Evolutionary conservation across 495 filamentous ascomycete genomes (phyloP).

Genomic region (Venustampulla echinocandica): DNA sequence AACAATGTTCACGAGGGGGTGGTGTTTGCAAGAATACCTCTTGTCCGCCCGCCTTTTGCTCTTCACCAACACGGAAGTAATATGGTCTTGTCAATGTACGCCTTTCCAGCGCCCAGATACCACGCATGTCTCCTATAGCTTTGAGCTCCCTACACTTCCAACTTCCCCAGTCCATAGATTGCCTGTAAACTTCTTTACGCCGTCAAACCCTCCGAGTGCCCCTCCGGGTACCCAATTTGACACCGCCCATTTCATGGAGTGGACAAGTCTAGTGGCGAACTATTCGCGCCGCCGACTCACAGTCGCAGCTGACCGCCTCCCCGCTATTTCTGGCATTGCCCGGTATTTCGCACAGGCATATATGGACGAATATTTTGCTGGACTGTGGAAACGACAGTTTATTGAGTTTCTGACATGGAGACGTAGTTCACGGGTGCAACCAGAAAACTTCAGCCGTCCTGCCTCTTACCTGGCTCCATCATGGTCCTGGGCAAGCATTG

Average conservation of each 20-base stretch:
- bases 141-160: background rate
- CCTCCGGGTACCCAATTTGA: background rate
- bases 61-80: slow-evolving; percentile 2
- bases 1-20: slow-evolving; percentile 7
- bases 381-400: slow-evolving; percentile 8
- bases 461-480: slow-evolving; percentile 8
- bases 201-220: background rate
- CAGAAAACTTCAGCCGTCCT: background rate
- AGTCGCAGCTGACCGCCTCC: slow-evolving; percentile 1
- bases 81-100: slow-evolving; percentile 3
- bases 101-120: slow-evolving; percentile 7
- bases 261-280: slow-evolving; percentile 1
- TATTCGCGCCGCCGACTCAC: slow-evolving; percentile 7
- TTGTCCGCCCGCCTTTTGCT: slow-evolving; percentile 5
- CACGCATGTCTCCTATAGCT: slow-evolving; percentile 2
- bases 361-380: slow-evolving; percentile 5
- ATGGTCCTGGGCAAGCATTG: slow-evolving; percentile 15
- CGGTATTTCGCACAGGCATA: slow-evolving; percentile 1
- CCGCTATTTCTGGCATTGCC: slow-evolving; percentile 4
- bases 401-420: slow-evolving; percentile 4
- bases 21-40: slow-evolving; percentile 12
- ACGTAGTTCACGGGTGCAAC: background rate
- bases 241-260: background rate
- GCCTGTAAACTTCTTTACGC: background rate
- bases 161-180: slow-evolving; percentile 5